Conservation (phyloP, 495 filamentous ascomycete genomes). For the Annulohypoxylon bovei region DNA sequence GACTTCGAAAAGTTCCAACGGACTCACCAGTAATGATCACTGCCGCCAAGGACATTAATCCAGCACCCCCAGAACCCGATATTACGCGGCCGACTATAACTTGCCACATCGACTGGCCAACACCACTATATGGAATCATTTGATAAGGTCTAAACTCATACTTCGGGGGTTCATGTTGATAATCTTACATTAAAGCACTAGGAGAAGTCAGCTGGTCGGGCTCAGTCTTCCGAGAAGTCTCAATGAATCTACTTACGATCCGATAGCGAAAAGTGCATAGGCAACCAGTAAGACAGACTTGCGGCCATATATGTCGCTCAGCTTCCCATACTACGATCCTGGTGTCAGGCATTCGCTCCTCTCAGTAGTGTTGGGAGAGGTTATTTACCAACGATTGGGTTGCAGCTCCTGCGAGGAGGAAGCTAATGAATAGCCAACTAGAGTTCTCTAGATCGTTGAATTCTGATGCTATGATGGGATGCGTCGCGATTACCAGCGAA, state of each 20-base stretch:
- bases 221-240: conserved; percentile 45
- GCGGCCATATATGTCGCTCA: conserved; percentile 62
- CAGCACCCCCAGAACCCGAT: conserved; percentile 68
- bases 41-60: conserved; percentile 65
- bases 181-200: conserved; percentile 53
- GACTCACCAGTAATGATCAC: conserved; percentile 68
- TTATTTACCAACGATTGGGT: conserved; percentile 66
- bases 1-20: neutral
- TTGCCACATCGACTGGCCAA: conserved; percentile 60
- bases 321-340: conserved; percentile 54
- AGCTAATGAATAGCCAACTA: conserved; percentile 74
- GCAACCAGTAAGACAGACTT: conserved; percentile 52
- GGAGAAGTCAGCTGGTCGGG: conserved; percentile 38
- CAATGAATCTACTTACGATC: conserved; percentile 49
- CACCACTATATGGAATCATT: conserved; percentile 52
- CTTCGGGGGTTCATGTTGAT: conserved; percentile 58
- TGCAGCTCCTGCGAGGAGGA: conserved; percentile 67
- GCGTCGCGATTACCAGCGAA: conserved; percentile 70
- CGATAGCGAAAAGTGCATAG: conserved; percentile 56
- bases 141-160: neutral
- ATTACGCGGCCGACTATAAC: conserved; percentile 67
- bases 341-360: neutral
- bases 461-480: conserved; percentile 71
- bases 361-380: neutral
- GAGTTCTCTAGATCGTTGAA: conserved; percentile 68